A percentile compares a stretch with the other conserved stretches of the same genome.
phyloP scores from a whole-genome alignment of 2,329 filamentous ascomycete genomes.

The Calonectria naviculata region DNA sequence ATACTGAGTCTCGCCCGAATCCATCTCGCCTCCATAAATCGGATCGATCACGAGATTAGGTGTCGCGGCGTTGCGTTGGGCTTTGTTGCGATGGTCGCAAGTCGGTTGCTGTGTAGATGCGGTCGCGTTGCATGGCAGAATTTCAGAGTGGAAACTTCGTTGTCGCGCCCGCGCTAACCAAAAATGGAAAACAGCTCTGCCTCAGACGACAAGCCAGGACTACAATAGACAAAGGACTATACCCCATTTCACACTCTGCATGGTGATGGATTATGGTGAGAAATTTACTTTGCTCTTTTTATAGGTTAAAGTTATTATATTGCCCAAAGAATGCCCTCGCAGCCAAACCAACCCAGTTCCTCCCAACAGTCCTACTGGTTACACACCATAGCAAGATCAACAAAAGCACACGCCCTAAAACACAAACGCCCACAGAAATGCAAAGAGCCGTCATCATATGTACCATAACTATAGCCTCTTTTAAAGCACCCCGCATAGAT shows the following conservation, averaged over 20 bases:
- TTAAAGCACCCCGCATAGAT: not conserved
- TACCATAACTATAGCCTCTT: slow-evolving; percentile 32
- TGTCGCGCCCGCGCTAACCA: slow-evolving; percentile 48
- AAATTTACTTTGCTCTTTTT: not conserved
- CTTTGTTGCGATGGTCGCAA: slow-evolving; percentile 40
- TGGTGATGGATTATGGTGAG: not conserved
- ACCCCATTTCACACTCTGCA: not conserved
- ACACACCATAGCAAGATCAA: not conserved
- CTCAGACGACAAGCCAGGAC: not conserved
- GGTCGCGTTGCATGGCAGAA: slow-evolving; percentile 48
- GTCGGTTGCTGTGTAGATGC: slow-evolving; percentile 34
- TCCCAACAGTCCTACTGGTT: slow-evolving; percentile 10
- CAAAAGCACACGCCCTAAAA: slow-evolving; percentile 17
- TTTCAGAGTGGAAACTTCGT: slow-evolving; percentile 41
- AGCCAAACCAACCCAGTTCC: slow-evolving; percentile 3
- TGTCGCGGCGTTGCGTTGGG: slow-evolving; percentile 24
- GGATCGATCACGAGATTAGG: slow-evolving; percentile 30
- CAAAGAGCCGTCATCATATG: slow-evolving; percentile 34
- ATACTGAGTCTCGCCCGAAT: slow-evolving; percentile 69
- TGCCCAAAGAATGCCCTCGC: not conserved
- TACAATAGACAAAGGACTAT: not conserved
- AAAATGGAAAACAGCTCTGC: slow-evolving; percentile 49
- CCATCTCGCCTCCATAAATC: slow-evolving; percentile 76
- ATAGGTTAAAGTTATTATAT: not conserved
- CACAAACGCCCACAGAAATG: slow-evolving; percentile 47